Base-by-base conservation (phyloP, 1,284 basidiomycete genomes). In the Marasmius tenuissimus region DNA sequence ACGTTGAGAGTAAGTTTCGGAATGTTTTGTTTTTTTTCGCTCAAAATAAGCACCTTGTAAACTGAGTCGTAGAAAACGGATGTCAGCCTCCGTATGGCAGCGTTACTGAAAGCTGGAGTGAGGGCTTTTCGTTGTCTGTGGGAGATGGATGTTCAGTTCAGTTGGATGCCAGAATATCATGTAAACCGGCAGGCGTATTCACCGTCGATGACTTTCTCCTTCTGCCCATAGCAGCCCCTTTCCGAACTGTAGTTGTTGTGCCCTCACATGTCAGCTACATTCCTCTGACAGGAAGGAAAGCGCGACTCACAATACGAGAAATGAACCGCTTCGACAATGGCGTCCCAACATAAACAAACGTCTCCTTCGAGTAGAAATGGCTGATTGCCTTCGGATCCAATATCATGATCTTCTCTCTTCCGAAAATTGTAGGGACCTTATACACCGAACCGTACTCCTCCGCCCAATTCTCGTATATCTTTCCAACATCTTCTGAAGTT, bases 301-400 rank as follows among this genome's bases (percentile, higher is more conserved):
- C 33, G 39, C 8, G 14, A 73, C 80, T 22, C 53, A 80, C 85
- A 57, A 82, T 59, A 54, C 71, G 74, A 56, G 78, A 77, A n/a
- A 85, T 73, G 20, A 80, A 73, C 1, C 71, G 61, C 58, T 76
- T 78, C 0, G 70, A 61, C 47, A 76, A 52, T 5, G 72, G 70
- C 0, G 76, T 76, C 53, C 77, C 76, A 6, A 79, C 72, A 61
- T 86, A 87, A 0, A 72, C 77, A 61, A 75, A 79, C 0, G 83
- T 80, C 57, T 85, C 85, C 59, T 73, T 76, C 0, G 76, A 73
- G 61, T 81, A 83, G 60, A 85, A 79, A 62, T 86, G 82, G 0
- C 78, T 72, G 38, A 83, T 71, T 0, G 85, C 85, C 65, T 81
- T 85, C 0, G 85, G 81, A 65, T 87, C 86, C 45, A 76, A 77